Conservation (phyloP, 1,284 basidiomycete species). For the Butyriboletus appendiculatus region DNA sequence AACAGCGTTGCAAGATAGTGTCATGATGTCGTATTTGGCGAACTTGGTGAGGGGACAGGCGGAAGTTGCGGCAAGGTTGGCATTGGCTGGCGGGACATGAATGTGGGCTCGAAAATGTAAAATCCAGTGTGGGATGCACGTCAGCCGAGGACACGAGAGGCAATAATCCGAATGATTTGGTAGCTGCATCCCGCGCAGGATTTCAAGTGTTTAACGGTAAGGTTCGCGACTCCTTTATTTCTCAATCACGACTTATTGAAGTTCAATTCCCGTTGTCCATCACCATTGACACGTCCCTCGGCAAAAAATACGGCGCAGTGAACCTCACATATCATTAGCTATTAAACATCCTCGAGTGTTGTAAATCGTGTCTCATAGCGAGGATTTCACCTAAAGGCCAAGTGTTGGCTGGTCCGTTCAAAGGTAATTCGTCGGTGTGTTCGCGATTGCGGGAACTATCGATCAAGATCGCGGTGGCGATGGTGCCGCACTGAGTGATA, state of each 20-base stretch:
- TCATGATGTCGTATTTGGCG: slow-evolving; percentile 95
- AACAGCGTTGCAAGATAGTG: slow-evolving; percentile 79
- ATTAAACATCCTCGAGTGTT: slow-evolving; percentile 97
- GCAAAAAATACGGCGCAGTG: background rate
- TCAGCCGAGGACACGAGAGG: background rate
- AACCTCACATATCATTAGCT: slow-evolving; percentile 44
- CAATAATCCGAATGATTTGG: background rate
- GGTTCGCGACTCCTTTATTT: background rate
- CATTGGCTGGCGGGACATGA: slow-evolving; percentile 58
- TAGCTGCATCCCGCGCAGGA: background rate
- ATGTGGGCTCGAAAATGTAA: slow-evolving; percentile 1
- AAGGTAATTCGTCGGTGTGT: slow-evolving; percentile 39
- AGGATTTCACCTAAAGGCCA: slow-evolving; percentile 98
- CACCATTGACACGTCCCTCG: background rate
- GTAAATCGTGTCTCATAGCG: slow-evolving; percentile 86
- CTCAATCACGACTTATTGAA: background rate
- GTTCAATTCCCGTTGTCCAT: background rate
- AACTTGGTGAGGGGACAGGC: slow-evolving; percentile 95
- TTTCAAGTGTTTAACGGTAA: background rate
- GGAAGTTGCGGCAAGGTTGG: slow-evolving; percentile 89
- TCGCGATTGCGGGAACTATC: slow-evolving; percentile 4
- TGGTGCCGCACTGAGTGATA: slow-evolving; percentile 42
- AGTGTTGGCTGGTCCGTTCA: slow-evolving; percentile 76
- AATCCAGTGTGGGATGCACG: background rate
- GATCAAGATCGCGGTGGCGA: slow-evolving; percentile 43